phyloP scores from a whole-genome alignment of 441 rosid genomes.

The Adansonia gregorii region DNA sequence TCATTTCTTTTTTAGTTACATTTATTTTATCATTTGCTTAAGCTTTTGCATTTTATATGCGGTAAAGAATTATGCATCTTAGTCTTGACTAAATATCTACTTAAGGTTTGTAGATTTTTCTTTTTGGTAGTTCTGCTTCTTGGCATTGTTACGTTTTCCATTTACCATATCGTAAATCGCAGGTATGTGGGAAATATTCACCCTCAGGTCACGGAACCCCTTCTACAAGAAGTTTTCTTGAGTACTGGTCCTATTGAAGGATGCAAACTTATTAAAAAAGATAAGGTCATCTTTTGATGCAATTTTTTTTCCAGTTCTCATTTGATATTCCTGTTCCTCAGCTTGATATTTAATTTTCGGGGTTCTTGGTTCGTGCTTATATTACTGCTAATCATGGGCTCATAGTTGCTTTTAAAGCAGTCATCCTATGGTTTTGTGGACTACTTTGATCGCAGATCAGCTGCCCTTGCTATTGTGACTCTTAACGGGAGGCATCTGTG shows the following conservation, averaged over 20 bases:
- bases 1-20: not conserved
- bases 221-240: slow-evolving; percentile 64
- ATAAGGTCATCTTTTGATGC: slow-evolving; percentile 46
- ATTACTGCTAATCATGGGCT: not conserved
- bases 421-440: slow-evolving; percentile 91
- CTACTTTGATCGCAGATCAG: slow-evolving; percentile 78
- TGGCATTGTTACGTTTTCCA: not conserved
- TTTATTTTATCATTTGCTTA: not conserved
- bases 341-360: not conserved
- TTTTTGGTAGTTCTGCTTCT: not conserved
- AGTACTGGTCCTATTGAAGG: slow-evolving; percentile 66
- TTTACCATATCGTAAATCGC: slow-evolving; percentile 22
- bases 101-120: not conserved
- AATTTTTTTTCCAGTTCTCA: not conserved
- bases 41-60: slow-evolving; percentile 14
- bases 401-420: slow-evolving; percentile 41
- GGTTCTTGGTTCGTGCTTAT: not conserved
- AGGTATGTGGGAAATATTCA: slow-evolving; percentile 75
- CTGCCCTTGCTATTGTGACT: slow-evolving; percentile 69
- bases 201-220: slow-evolving; percentile 62
- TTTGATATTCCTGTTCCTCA: not conserved
- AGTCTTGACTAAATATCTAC: not conserved
- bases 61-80: not conserved
- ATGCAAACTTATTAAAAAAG: slow-evolving; percentile 65
- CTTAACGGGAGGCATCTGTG: slow-evolving; percentile 85